Evolutionary conservation across 2,329 filamentous ascomycete genomes (phyloP).

Genomic region (Microdochium trichocladiopsis): DNA sequence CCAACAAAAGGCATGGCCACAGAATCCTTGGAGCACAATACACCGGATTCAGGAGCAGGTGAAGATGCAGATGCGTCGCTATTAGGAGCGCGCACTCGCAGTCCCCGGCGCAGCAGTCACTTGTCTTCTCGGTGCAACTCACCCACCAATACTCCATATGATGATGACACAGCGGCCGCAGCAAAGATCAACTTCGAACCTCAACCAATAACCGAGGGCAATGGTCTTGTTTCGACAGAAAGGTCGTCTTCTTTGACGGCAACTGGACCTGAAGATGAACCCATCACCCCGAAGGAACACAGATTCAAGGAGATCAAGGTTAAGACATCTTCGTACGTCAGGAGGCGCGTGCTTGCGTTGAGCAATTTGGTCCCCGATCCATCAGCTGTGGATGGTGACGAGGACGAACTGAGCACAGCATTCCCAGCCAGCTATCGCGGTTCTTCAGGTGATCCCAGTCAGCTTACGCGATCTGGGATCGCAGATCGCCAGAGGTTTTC

Average conservation of each 20-base stretch:
- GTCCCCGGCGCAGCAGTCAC: too few relatives aligned
- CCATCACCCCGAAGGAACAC: neutral
- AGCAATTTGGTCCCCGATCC: slow-evolving; percentile 9
- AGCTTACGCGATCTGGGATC: neutral
- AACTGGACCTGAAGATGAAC: neutral
- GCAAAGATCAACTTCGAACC: neutral
- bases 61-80: too few relatives aligned
- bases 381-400: slow-evolving; percentile 7
- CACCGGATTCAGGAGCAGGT: too few relatives aligned
- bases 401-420: slow-evolving; percentile 15
- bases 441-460: neutral
- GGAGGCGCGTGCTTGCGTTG: neutral
- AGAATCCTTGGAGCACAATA: too few relatives aligned
- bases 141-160: too few relatives aligned
- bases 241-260: neutral
- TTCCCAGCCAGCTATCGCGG: slow-evolving; percentile 2
- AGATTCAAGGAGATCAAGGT: neutral
- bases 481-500: neutral
- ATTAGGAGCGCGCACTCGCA: too few relatives aligned
- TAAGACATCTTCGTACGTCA: neutral
- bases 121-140: too few relatives aligned
- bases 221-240: neutral
- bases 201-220: neutral
- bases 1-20: too few relatives aligned
- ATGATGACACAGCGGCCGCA: neutral